Evolutionary conservation across 164 flowering plant genomes (phyloP).

Genomic region (Sedum album): DNA sequence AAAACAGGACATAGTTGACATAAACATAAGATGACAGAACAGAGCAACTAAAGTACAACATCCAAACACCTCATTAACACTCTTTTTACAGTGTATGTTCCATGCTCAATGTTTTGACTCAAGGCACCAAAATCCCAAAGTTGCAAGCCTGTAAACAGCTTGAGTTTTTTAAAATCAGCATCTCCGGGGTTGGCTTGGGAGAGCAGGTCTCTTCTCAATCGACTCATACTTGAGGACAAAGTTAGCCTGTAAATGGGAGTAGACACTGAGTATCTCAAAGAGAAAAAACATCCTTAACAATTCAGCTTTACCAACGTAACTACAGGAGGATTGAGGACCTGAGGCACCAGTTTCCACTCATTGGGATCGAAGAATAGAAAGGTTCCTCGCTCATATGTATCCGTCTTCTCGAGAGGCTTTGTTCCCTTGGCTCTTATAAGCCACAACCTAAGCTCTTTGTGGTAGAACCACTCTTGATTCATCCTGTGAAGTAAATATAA

Average conservation of each 20-base stretch:
- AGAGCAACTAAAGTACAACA: neutral
- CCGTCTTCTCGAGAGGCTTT: neutral
- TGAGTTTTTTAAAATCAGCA: neutral
- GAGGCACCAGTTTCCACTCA: neutral
- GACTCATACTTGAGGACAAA: neutral
- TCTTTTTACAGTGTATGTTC: neutral
- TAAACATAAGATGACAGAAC: neutral
- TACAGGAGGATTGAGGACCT: neutral
- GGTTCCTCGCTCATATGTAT: slow-evolving; percentile 4
- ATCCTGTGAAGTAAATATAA: neutral
- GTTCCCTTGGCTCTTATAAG: neutral
- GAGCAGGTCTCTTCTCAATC: slow-evolving; percentile 1
- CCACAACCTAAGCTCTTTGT: neutral
- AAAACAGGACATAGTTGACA: neutral
- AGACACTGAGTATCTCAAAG: neutral
- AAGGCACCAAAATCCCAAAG: neutral
- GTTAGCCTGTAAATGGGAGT: neutral
- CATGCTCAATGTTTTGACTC: neutral
- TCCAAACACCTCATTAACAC: neutral
- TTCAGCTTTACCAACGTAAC: neutral
- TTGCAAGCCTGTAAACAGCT: too few species aligned
- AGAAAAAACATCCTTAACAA: neutral
- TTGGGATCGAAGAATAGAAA: neutral
- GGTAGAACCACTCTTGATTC: neutral
- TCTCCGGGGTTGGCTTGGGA: neutral